Base-by-base conservation (phyloP, 2,329 filamentous ascomycete species). In the Pseudogymnoascus sp. region DNA sequence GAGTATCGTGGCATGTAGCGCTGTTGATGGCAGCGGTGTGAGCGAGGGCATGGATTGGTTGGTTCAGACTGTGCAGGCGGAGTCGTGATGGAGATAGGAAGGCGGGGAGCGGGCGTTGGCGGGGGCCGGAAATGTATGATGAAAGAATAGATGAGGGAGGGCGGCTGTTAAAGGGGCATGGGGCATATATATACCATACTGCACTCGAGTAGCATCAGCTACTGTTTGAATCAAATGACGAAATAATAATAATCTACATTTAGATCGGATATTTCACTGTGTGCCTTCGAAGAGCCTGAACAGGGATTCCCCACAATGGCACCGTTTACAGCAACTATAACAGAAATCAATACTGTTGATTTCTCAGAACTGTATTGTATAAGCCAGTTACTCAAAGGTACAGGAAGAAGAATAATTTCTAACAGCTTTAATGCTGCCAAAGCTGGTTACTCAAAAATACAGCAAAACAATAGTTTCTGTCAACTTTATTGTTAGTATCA, bases 1-100 rank as follows among this genome's bases (percentile, higher is more conserved):
- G 95, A 97, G 92, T 76, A 99, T 99, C 74, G 92, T 99, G 75
- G 93, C 93, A 21, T 99, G 95, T 77, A 96, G 91, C 68, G 95
- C 95, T 13, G 93, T 99, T 63, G 95, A 97, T 74, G 95, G 95
- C 47, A 89, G 90, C 72, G 95, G 95, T 75, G 90, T 99, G 50
- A 91, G 88, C 67, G 95, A 99, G 78, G 95, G 95, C 65, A 99
- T 99, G 95, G 95, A 99, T 77, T 99, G 95, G 95, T 81, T 99
- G 74, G 92, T 96, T 60, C 59, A 60, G 59, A 60, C 59, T 81
- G 59, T 60, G 37, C 59, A 60, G 59, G 37, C 90, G 93, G 77
- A 76, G 82, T 80, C 62, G 29, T 38, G 29, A 6, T 59, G 7
- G 35, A 24, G 16, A 14, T 26, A 3, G 62, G 64, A 53, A 7